Conservation (phyloP, 2,329 filamentous ascomycete genomes). For the Penicillium thymicola region DNA sequence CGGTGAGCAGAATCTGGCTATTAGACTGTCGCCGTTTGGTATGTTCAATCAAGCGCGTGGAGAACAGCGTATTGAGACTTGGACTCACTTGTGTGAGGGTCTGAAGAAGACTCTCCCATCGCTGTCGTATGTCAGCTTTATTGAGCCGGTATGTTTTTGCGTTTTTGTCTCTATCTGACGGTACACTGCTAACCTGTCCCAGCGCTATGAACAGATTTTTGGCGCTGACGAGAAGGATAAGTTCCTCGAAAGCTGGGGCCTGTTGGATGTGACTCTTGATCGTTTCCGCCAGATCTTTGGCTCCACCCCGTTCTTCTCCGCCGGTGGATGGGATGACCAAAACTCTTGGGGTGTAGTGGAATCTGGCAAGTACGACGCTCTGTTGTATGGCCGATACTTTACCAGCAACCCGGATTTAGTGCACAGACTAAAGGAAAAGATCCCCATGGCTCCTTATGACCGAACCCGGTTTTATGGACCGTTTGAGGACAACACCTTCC, state of each 20-base stretch:
- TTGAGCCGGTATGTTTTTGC: constrained; percentile 46
- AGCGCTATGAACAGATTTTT: constrained; percentile 53
- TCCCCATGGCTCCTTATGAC: constrained; percentile 44
- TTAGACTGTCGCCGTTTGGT: constrained; percentile 50
- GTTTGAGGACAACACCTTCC: constrained; percentile 33
- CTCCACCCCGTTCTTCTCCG: constrained; percentile 54
- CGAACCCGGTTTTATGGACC: constrained; percentile 46
- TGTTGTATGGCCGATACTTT: constrained; percentile 50
- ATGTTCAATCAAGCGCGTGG: constrained; percentile 53
- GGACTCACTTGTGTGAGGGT: constrained; percentile 49
- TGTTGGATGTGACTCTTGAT: constrained; percentile 46
- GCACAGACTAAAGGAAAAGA: constrained; percentile 42
- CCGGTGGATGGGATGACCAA: constrained; percentile 53
- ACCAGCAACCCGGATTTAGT: constrained; percentile 51
- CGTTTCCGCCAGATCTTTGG: constrained; percentile 52
- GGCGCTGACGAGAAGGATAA: constrained; percentile 49
- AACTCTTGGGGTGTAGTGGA: constrained; percentile 52
- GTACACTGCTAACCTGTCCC: neutral
- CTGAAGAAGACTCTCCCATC: constrained; percentile 46
- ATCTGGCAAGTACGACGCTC: constrained; percentile 46
- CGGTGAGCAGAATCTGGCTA: constrained; percentile 46
- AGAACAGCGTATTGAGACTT: constrained; percentile 53
- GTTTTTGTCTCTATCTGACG: neutral
- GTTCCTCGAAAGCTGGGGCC: constrained; percentile 49
- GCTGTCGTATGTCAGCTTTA: constrained; percentile 54